A percentile compares a stretch with the other conserved stretches of the same genome.
Evolutionary conservation across 2,329 filamentous ascomycete species (phyloP).

Genomic region (Epichloe glyceriae): DNA sequence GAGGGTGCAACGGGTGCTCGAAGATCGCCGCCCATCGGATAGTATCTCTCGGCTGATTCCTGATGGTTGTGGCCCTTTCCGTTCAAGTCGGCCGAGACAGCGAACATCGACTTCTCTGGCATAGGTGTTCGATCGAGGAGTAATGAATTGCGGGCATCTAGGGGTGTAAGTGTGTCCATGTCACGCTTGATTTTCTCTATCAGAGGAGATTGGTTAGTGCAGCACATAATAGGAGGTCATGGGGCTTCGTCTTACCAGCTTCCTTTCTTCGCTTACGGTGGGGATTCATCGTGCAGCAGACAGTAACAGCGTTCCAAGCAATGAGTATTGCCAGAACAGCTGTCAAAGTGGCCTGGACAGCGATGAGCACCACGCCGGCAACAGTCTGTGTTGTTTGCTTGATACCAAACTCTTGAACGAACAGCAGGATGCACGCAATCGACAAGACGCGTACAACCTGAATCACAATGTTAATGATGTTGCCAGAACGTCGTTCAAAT

Average conservation of each 20-base stretch:
- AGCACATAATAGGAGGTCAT: conserved; percentile 15
- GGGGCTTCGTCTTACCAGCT: conserved; percentile 50
- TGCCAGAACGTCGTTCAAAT: conserved; percentile 74
- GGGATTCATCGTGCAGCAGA: conserved; percentile 76
- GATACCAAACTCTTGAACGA: conserved; percentile 86
- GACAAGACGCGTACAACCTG: conserved; percentile 82
- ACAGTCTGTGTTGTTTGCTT: conserved; percentile 87
- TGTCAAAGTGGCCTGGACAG: conserved; percentile 76
- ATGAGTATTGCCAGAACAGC: conserved; percentile 77
- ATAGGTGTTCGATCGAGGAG: conserved; percentile 46
- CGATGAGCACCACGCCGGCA: conserved; percentile 83
- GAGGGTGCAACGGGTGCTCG: conserved; percentile 12
- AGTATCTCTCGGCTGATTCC: conserved; percentile 22
- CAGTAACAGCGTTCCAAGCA: conserved; percentile 73
- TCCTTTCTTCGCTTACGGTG: conserved; percentile 82
- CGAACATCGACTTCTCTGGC: conserved; percentile 28
- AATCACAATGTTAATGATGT: conserved; percentile 88
- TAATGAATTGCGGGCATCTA: conserved; percentile 77
- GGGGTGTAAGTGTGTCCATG: conserved; percentile 69
- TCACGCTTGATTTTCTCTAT: conserved; percentile 66
- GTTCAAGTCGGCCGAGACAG: conserved; percentile 27
- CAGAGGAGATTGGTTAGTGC: background rate
- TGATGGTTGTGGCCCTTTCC: conserved; percentile 20
- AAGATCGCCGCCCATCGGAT: conserved; percentile 12
- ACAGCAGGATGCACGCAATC: conserved; percentile 77